Conservation (phyloP, 2,329 filamentous ascomycete genomes). For the Colletotrichum spaethianum region DNA sequence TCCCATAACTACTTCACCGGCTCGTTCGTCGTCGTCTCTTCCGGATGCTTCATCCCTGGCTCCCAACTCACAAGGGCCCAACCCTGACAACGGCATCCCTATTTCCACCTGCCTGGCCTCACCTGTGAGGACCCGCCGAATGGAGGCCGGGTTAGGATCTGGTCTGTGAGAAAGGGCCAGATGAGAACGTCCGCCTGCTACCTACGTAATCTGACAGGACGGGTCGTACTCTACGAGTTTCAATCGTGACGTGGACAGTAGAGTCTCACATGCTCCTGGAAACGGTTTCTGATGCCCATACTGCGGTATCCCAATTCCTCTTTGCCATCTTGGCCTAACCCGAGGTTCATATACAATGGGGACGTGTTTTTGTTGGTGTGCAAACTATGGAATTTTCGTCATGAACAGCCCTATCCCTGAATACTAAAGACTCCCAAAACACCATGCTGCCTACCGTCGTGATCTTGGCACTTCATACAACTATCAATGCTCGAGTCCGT, state of each 20-base stretch:
- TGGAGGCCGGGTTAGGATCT: constrained; percentile 15
- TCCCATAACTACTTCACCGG: not conserved
- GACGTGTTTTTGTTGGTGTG: not conserved
- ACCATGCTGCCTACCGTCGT: constrained; percentile 41
- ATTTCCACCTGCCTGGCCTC: not conserved
- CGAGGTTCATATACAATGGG: not conserved
- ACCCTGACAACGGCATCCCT: constrained; percentile 31
- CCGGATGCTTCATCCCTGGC: constrained; percentile 19
- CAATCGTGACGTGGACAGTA: constrained; percentile 17
- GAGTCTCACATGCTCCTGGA: not conserved
- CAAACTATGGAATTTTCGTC: constrained; percentile 19
- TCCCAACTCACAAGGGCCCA: not conserved
- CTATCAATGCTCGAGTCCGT: constrained; percentile 9
- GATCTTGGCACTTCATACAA: constrained; percentile 21
- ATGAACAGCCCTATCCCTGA: constrained; percentile 18
- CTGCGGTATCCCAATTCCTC: constrained; percentile 16
- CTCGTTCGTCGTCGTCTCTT: constrained; percentile 22
- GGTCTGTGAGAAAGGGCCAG: not conserved
- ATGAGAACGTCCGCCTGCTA: constrained; percentile 15
- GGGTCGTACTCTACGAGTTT: constrained; percentile 1
- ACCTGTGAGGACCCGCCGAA: constrained; percentile 11
- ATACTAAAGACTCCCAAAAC: constrained; percentile 39
- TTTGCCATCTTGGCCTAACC: constrained; percentile 17
- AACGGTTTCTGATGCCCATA: constrained; percentile 1
- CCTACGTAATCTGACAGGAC: constrained; percentile 13